Conservation (phyloP, 2,329 filamentous ascomycete species). For the Pyrenochaeta sp. region DNA sequence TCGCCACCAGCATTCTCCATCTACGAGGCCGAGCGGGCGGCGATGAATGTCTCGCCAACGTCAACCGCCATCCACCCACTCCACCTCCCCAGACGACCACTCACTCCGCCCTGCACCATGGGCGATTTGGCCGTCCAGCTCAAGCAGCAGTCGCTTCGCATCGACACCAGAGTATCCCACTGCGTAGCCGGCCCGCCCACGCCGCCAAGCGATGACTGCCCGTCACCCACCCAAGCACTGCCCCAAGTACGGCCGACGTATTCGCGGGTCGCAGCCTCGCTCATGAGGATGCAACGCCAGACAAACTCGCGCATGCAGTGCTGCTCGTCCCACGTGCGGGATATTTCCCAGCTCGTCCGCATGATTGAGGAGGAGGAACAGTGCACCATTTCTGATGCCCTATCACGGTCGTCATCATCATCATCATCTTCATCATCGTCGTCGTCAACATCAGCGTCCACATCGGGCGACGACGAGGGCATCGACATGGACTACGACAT, state of each 20-base stretch:
- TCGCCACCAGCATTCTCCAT: conserved; percentile 38
- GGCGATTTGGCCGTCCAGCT: conserved; percentile 46
- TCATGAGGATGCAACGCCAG: conserved; percentile 52
- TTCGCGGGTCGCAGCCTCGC: conserved; percentile 46
- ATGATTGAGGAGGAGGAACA: conserved; percentile 55
- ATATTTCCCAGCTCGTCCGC: conserved; percentile 53
- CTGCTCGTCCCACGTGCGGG: conserved; percentile 48
- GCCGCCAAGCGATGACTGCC: conserved; percentile 33
- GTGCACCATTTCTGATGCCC: conserved; percentile 44
- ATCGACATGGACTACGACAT: conserved; percentile 42
- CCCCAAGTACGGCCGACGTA: conserved; percentile 29
- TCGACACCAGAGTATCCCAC: conserved; percentile 26
- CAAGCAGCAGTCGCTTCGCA: conserved; percentile 43
- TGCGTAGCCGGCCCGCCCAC: conserved; percentile 29
- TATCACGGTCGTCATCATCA: conserved; percentile 16
- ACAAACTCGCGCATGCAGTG: conserved; percentile 52
- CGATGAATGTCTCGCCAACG: conserved; percentile 46
- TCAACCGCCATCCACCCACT: conserved; percentile 23
- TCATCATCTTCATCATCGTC: conserved; percentile 12
- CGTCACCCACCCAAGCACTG: conserved; percentile 19
- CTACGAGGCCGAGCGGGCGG: conserved; percentile 39
- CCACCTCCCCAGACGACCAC: conserved; percentile 20
- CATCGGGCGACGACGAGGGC: conserved; percentile 41
- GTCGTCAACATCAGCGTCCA: conserved; percentile 8
- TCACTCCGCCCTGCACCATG: conserved; percentile 45